phyloP scores from a whole-genome alignment of 75 land plant genomes.

The Pinus albicaulis region DNA sequence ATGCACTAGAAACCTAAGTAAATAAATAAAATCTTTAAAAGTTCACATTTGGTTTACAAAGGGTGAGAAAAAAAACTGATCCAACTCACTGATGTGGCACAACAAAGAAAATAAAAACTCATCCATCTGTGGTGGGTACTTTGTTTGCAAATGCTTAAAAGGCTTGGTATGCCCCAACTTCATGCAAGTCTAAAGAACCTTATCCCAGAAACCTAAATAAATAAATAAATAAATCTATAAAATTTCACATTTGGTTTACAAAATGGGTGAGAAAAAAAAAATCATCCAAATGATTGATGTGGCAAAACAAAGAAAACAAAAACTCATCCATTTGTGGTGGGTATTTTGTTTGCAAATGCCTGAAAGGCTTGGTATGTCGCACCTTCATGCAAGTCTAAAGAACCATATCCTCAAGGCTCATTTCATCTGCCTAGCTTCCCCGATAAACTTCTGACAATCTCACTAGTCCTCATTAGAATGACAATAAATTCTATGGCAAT shows the following conservation, averaged over 20 bases:
- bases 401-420: conserved; percentile 36
- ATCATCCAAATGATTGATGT: neutral
- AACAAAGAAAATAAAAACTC: neutral
- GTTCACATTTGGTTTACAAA: neutral
- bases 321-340: neutral
- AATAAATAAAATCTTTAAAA: neutral
- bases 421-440: conserved; percentile 62
- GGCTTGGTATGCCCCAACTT: conserved; percentile 7
- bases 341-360: neutral
- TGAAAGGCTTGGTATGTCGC: neutral
- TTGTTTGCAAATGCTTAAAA: neutral
- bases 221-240: neutral
- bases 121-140: neutral
- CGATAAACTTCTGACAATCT: conserved; percentile 60
- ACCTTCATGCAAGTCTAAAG: conserved; percentile 6
- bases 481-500: neutral
- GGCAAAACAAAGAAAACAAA: neutral
- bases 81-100: neutral
- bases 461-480: conserved; percentile 37
- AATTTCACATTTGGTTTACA: neutral
- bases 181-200: neutral
- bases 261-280: neutral
- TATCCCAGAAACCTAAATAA: neutral
- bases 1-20: neutral
- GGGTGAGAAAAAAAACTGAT: neutral